Base-by-base conservation (phyloP, 2,329 filamentous ascomycete species). In the Chaetomiaceae sp. region DNA sequence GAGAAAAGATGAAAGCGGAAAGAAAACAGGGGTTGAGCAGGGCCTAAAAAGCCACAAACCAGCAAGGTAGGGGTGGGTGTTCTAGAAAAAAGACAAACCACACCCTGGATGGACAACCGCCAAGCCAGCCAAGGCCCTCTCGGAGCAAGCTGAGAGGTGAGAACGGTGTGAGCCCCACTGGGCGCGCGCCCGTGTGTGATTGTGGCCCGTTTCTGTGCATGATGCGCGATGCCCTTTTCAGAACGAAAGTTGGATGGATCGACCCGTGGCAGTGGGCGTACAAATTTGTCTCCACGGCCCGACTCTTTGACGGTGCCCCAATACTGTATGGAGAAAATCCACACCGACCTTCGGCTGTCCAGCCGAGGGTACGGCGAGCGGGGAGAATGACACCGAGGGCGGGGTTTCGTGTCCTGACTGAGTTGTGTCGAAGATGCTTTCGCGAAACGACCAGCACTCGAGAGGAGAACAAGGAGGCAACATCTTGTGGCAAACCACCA, bases 251-350 rank as follows among this genome's bases (percentile, higher is more conserved):
- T 38, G 57, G 55, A 56, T 69, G 64, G 65, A 63, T 59, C 57
- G 66, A 70, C 67, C 68, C 67, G 60, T 62, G 64, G 66, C 61
- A 63, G 66, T 69, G 68, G 66, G 51, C 62, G 63, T 68, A 70
- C 29, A n/a, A 14, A 33, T 20, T 12, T 33, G 29, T 51, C 47
- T 51, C 31, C 60, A 45, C 53, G 47, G 59, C 48, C 60, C 59
- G 56, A 60, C 56, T 61, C 57, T 59, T 55, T 55, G 59, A 46
- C 54, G 54, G 54, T 57, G 48, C 34, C 42, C 22, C 40, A 44
- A 31, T 46, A 54, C 47, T 51, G 51, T 55, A 46, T 39, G 49
- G 53, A 40, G 53, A 3, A 25, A n/a, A 27, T 22, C 38, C 33
- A 19, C 31, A 54, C 45, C 47, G 53, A 37, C 8, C n/a, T 2